Percentiles rank a stretch among this genome's conserved stretches.
These are phyloP conservation scores for Hyaloscypha variabilis DNA, from an alignment of 495 filamentous ascomycete genomes.

Conservation along the genomic window DNA sequence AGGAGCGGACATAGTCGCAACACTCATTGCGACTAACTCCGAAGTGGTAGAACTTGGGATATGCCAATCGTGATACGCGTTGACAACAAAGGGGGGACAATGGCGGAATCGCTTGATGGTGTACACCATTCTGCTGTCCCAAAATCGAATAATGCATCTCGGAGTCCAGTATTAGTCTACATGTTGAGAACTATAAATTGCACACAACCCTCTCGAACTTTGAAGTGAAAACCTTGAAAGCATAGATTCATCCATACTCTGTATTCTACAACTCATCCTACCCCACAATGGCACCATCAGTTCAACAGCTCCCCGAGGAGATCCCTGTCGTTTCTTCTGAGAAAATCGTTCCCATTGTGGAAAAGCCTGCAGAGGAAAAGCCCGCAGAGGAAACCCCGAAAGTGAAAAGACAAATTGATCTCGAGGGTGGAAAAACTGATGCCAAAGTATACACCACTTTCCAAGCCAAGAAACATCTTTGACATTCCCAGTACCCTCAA, in stretches of 20 bases:
- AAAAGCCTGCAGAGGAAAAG: neutral
- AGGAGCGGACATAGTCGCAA: neutral
- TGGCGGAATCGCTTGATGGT: too few species aligned
- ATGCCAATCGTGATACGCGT: too few species aligned
- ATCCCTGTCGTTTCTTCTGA: neutral
- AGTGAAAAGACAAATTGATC: conserved; percentile 16
- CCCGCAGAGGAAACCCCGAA: conserved; percentile 1
- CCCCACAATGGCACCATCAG: conserved; percentile 18
- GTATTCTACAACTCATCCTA: too few species aligned
- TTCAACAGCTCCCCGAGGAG: conserved; percentile 7
- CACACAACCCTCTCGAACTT: neutral
- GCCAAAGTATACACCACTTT: conserved; percentile 17
- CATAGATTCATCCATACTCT: neutral
- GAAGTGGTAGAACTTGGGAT: neutral
- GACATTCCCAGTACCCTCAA: conserved; percentile 59
- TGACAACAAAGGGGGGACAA: too few species aligned
- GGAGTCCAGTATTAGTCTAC: neutral
- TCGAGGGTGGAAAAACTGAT: conserved; percentile 20
- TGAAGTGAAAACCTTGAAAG: neutral
- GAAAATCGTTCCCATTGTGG: neutral
- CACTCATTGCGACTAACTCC: neutral
- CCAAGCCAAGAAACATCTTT: neutral
- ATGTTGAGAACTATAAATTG: neutral
- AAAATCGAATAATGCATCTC: neutral
- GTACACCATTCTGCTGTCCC: neutral